Evolutionary conservation across 1,139 yeast species (phyloP), one percentile per base, ranked within the genome.

Genomic region (Sugiyamaella sp.): DNA sequence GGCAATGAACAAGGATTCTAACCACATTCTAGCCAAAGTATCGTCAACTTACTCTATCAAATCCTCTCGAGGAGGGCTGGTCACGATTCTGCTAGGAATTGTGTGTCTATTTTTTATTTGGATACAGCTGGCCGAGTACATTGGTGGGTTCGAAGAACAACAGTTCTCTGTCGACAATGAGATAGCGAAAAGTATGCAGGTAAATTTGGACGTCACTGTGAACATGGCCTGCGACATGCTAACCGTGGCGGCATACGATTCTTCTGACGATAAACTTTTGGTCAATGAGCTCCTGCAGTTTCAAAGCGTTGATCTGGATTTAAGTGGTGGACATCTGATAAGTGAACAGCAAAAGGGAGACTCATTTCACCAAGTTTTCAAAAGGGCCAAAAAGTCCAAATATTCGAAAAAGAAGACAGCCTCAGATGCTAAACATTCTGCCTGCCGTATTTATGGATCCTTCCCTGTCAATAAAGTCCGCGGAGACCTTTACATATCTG

Each of bases 361-460:
- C 25, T 22, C 58, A 5, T 58, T 65, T 20, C 61, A 62, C 27
- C 59, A 60, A 6, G 65, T 65, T 17, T 52, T 64, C 32, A 57
- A 55, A 46, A 50, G 61, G 20, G 66, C 68, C 3, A 51, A 58
- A 17, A 51, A 43, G 41, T 52, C 89, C 87, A 79, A 60, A 80
- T 87, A 46, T 73, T 86, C 73, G 80, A 79, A 49, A 33, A 51
- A 56, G 21, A 55, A 54, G 44, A 17, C 42, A 33, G 16, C 49
- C 1, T 42, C 42, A 25, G 48, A 49, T 42, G 53, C 61, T 47
- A 85, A 80, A 2, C 81, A 84, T 0, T 86, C 89, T 4, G 95
- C 95, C 2, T 93, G 99, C 69, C 89, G 93, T 60, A 81, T 93
- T 1, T 89, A 81, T 66, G 99, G 99, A 1, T 77, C 86, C 0